Conservation (phyloP, 176 grass and related monocot genomes). For the Oropetium thomaeum region DNA sequence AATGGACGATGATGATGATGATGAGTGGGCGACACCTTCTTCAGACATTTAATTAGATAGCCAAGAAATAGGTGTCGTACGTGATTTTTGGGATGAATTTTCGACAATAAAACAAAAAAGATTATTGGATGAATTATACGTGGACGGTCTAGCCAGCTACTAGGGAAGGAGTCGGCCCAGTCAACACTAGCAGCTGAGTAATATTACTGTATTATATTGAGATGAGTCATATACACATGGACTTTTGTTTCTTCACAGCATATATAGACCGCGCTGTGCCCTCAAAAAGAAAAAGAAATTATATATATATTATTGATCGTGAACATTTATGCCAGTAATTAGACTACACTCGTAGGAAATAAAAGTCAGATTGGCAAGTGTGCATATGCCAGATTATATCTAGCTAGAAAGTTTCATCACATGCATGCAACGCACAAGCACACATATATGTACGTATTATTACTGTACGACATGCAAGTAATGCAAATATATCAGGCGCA, state of each 20-base stretch:
- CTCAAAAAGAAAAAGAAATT: no score
- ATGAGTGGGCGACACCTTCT: no score
- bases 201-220: no score
- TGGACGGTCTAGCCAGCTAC: neutral
- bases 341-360: neutral
- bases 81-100: no score
- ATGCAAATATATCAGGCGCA: no score
- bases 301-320: no score
- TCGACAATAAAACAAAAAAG: no score
- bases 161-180: neutral
- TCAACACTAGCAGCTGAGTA: neutral
- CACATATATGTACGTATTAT: no score
- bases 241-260: neutral
- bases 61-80: no score
- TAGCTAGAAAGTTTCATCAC: conserved; percentile 12
- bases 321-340: neutral
- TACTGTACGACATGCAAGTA: no score
- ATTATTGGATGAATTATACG: neutral
- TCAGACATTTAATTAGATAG: no score
- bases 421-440: neutral
- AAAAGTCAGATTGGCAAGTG: conserved; percentile 17
- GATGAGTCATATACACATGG: neutral
- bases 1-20: no score
- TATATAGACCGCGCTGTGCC: neutral
- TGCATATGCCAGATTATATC: neutral